Evolutionary conservation across 768 basidiomycete genomes (phyloP).

Genomic region (Phlegmacium glaucopus): DNA sequence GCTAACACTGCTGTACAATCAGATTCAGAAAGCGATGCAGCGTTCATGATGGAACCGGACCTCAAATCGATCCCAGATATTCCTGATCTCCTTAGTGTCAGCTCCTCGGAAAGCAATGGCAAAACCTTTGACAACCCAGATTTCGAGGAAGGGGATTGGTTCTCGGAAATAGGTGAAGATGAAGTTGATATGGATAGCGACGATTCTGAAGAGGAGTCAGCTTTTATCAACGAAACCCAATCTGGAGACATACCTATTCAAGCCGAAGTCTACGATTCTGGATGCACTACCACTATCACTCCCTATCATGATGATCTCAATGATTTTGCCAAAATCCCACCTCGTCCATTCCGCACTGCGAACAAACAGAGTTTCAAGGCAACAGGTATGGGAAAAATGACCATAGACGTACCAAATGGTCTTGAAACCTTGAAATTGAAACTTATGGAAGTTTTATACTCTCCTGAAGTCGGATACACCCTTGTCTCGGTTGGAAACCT

Average conservation of each 20-base stretch:
- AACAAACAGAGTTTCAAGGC: constrained; percentile 29
- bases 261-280: constrained; percentile 24
- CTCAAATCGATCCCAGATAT: not conserved
- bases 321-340: constrained; percentile 18
- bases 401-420: constrained; percentile 30
- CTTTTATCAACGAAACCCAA: no score
- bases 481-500: no score
- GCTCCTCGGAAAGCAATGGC: not conserved
- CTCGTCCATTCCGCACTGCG: constrained; percentile 22
- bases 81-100: not conserved
- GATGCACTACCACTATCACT: constrained; percentile 24
- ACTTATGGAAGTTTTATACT: no score
- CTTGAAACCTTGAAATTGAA: constrained; percentile 15
- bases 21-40: constrained; percentile 6
- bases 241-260: not conserved
- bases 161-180: constrained; percentile 8
- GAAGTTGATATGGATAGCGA: no score
- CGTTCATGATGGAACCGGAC: constrained; percentile 1
- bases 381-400: constrained; percentile 24
- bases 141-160: not conserved
- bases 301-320: constrained; percentile 23
- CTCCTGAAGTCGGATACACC: no score
- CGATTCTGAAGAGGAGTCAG: no score
- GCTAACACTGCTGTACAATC: constrained; percentile 8
- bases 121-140: no score